A percentile compares a stretch with the other conserved stretches of the same genome.
Evolutionary conservation across 1,284 basidiomycete species (phyloP).

Genomic region (Erythrobasidium hasegawianum): DNA sequence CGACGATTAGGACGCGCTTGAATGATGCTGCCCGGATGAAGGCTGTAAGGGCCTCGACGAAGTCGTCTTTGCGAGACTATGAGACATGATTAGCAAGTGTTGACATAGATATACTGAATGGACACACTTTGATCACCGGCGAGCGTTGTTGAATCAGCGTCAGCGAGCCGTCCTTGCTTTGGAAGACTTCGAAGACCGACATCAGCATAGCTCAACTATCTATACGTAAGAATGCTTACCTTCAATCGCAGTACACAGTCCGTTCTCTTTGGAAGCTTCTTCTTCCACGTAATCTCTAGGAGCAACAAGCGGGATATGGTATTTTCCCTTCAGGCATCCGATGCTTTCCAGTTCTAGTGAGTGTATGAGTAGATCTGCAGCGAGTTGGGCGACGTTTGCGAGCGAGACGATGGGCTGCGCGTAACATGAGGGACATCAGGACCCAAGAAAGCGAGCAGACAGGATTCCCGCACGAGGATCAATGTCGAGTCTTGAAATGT

Average conservation of each 20-base stretch:
- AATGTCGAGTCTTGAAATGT: constrained; percentile 22
- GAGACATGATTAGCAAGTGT: neutral
- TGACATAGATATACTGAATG: neutral
- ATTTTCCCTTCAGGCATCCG: constrained; percentile 11
- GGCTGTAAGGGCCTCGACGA: constrained; percentile 6
- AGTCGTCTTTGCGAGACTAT: constrained; percentile 30
- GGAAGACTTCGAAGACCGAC: constrained; percentile 13
- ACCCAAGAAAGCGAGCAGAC: neutral
- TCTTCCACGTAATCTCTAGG: constrained; percentile 34
- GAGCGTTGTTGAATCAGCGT: constrained; percentile 30
- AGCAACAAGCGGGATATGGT: constrained; percentile 24
- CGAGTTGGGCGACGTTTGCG: constrained; percentile 27
- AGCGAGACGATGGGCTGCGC: constrained; percentile 34
- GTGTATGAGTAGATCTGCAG: constrained; percentile 25
- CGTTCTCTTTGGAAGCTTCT: neutral
- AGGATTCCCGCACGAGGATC: constrained; percentile 23
- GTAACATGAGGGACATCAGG: neutral
- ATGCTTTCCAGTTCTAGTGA: constrained; percentile 22
- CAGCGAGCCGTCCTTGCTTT: constrained; percentile 7
- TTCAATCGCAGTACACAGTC: constrained; percentile 21
- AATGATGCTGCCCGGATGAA: constrained; percentile 16
- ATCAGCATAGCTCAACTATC: neutral
- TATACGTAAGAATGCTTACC: neutral
- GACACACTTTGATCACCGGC: constrained; percentile 20
- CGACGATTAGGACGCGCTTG: constrained; percentile 9